Conservation (phyloP, 73 alveolate genomes). For the Paramecium caudatum region DNA sequence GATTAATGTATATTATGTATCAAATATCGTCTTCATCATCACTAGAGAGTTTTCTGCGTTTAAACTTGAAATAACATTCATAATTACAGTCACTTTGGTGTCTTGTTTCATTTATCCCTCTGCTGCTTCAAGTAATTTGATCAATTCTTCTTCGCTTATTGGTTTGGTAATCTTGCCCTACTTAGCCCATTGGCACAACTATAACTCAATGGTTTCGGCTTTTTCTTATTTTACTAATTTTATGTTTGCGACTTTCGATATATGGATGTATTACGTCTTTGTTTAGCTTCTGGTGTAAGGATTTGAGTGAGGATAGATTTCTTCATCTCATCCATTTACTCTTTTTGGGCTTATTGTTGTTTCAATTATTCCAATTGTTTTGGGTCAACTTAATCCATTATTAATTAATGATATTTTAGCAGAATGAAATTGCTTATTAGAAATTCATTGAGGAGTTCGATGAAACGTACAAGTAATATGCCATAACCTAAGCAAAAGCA, state of each 20-base stretch:
- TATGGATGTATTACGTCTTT: background rate
- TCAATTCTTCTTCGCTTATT: constrained; percentile 32
- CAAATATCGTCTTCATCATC: constrained; percentile 59
- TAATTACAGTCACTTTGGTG: constrained; percentile 45
- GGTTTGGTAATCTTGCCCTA: constrained; percentile 9
- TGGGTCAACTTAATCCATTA: constrained; percentile 31
- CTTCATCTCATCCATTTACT: constrained; percentile 49
- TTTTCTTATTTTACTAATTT: constrained; percentile 50
- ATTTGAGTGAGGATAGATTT: constrained; percentile 9
- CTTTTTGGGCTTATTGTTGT: constrained; percentile 28
- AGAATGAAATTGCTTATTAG: background rate
- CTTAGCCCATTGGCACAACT: constrained; percentile 45
- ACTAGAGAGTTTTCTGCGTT: constrained; percentile 44
- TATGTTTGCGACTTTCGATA: constrained; percentile 42
- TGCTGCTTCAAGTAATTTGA: constrained; percentile 17
- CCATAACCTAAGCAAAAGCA: too few relatives aligned
- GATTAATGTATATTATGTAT: background rate
- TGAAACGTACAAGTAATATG: too few relatives aligned
- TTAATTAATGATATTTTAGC: background rate
- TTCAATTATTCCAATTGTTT: constrained; percentile 40
- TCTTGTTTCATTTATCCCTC: constrained; percentile 53
- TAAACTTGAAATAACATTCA: background rate
- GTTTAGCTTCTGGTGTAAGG: constrained; percentile 53
- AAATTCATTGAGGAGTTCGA: too few relatives aligned
- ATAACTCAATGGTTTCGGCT: constrained; percentile 8